These are phyloP conservation scores for Trametes cinnabarina DNA, from an alignment of 768 basidiomycete species.

Conservation along the genomic window DNA sequence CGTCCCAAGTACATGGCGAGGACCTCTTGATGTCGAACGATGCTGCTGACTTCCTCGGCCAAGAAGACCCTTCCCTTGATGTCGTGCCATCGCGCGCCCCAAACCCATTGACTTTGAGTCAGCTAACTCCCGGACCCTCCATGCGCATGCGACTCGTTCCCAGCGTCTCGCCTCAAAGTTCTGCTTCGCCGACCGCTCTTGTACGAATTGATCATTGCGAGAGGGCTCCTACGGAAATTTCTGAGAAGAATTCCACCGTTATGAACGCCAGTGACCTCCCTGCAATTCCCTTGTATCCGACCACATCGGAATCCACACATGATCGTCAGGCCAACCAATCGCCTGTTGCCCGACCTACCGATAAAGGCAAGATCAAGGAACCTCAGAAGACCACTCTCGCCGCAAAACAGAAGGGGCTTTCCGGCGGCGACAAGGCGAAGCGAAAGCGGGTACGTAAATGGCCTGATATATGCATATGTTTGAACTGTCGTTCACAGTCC, in stretches of 20 bases:
- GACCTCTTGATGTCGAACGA: conserved; percentile 18
- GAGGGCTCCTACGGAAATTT: neutral
- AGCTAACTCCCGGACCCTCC: conserved; percentile 41
- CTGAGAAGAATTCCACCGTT: neutral
- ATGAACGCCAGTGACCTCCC: neutral
- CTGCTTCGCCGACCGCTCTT: neutral
- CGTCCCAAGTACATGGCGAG: neutral
- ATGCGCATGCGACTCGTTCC: neutral
- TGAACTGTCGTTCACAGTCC: neutral
- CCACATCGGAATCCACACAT: neutral
- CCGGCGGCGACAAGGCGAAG: conserved; percentile 16
- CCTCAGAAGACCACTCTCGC: neutral
- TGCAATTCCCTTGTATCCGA: neutral
- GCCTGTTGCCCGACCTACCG: neutral
- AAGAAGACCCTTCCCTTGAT: conserved; percentile 9
- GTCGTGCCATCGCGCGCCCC: conserved; percentile 8
- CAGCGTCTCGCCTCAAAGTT: neutral
- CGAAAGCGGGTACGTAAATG: conserved; percentile 15
- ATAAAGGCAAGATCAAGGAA: conserved; percentile 12
- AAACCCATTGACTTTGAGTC: conserved; percentile 38
- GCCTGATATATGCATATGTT: neutral
- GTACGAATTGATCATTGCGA: neutral
- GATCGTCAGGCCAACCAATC: neutral
- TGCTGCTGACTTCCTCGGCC: conserved; percentile 5
- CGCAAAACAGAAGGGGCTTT: conserved; percentile 4